These are phyloP conservation scores for Amanita brunnescens DNA, from an alignment of 768 basidiomycete genomes.

Conservation along the genomic window DNA sequence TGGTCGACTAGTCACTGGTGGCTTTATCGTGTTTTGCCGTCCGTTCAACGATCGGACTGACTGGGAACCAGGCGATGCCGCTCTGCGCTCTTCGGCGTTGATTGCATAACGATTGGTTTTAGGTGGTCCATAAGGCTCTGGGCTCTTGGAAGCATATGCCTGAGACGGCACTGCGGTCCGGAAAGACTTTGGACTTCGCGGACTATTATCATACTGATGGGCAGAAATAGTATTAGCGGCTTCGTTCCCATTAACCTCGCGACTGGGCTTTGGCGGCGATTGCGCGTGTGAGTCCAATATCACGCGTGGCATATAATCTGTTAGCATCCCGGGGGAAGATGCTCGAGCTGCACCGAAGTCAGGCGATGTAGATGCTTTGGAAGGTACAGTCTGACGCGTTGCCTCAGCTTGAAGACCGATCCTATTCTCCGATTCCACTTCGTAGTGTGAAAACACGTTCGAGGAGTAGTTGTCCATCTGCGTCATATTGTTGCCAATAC, in stretches of 20 bases:
- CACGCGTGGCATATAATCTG: background rate
- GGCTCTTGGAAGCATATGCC: background rate
- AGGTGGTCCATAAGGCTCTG: slow-evolving; percentile 3
- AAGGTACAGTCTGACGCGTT: background rate
- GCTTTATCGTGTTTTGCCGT: slow-evolving; percentile 14
- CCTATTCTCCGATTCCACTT: background rate
- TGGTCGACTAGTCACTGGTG: slow-evolving; percentile 8
- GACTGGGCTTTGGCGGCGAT: background rate
- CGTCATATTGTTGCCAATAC: background rate
- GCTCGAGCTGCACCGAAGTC: background rate
- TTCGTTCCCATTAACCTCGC: background rate
- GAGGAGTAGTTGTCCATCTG: background rate
- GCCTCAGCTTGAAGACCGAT: background rate
- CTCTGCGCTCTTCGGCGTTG: slow-evolving; percentile 18
- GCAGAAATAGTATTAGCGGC: background rate
- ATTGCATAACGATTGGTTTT: slow-evolving; percentile 4
- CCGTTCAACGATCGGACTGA: slow-evolving; percentile 18
- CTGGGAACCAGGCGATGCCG: slow-evolving; percentile 22
- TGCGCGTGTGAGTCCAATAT: too few relatives aligned
- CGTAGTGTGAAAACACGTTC: background rate
- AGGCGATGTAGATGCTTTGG: background rate
- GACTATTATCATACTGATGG: background rate
- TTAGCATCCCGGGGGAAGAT: slow-evolving; percentile 1
- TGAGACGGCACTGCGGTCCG: background rate
- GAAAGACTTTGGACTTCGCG: background rate